A percentile compares a stretch with the other conserved stretches of the same genome.
Evolutionary conservation across 2,329 filamentous ascomycete species (phyloP).

Genomic region (Cryphonectria naterciae): DNA sequence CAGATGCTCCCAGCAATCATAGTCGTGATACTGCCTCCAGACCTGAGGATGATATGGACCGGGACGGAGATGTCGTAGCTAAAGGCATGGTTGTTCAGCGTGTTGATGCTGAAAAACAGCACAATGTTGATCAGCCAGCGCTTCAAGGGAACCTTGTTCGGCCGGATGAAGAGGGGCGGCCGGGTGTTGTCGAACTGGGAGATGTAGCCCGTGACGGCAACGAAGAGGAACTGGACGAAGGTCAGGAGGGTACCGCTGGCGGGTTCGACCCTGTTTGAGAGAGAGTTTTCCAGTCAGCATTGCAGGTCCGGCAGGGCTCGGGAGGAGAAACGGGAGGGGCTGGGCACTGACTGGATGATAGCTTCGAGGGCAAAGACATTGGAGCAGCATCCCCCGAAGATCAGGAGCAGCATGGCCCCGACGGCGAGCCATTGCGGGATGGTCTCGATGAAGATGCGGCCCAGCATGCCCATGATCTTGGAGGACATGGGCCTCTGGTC

Average conservation of each 20-base stretch:
- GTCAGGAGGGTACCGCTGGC: conserved; percentile 84
- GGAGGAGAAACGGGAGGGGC: background rate
- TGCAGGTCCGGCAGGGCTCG: conserved; percentile 14
- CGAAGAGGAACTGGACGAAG: conserved; percentile 87
- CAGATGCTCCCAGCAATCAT: conserved; percentile 88
- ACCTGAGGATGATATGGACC: conserved; percentile 93
- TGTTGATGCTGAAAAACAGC: conserved; percentile 91
- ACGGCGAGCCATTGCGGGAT: conserved; percentile 67
- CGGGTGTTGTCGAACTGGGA: conserved; percentile 72
- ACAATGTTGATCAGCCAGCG: conserved; percentile 89
- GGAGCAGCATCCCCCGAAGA: conserved; percentile 75
- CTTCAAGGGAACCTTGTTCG: conserved; percentile 78
- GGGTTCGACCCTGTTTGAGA: conserved; percentile 69
- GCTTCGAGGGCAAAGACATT: conserved; percentile 95
- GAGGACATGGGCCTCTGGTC: conserved; percentile 55
- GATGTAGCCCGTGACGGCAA: conserved; percentile 76
- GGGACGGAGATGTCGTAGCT: conserved; percentile 96
- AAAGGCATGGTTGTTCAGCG: conserved; percentile 97
- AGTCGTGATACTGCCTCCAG: conserved; percentile 93
- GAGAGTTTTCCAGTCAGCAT: conserved; percentile 28
- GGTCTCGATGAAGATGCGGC: conserved; percentile 59
- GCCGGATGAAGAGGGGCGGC: conserved; percentile 72
- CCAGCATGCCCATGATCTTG: conserved; percentile 54
- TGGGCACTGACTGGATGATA: conserved; percentile 78
- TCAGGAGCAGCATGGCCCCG: conserved; percentile 75